Evolutionary conservation across 2,329 filamentous ascomycete species (phyloP), one percentile per base, ranked within the genome.

Genomic region (Aspergillus clavatus): DNA sequence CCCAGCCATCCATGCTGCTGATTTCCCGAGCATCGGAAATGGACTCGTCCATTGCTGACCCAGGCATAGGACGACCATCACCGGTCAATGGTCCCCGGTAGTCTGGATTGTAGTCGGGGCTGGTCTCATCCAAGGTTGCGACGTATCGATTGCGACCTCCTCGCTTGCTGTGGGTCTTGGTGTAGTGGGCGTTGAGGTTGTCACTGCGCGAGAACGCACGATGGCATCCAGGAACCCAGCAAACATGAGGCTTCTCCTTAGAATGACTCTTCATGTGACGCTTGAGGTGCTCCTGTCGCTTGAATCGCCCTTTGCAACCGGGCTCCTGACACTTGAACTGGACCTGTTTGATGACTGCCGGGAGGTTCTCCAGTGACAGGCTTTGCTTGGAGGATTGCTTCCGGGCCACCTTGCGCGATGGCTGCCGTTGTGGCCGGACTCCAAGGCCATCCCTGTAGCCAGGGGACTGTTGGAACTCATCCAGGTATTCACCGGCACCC

Each of bases 281-380:
- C 59, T 74, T 74, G 14, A 75, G 58, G 45, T 76, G 73, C 50
- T 76, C 73, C 47, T 73, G 70, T 38, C 74, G 59, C 59, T 73
- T 72, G 56, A 77, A 77, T 4, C 67, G 67, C 6, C 68, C 68
- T 43, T 65, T 65, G 52, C 72, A 74, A 6, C 68, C 70, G 2
- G 65, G 62, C 38, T 68, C 64, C 31, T 65, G 63, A 60, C 72
- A 70, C 50, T 65, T 62, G 53, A 71, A 68, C 26, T 67, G 65
- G 2, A 73, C 62, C 57, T 69, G 62, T 40, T 66, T 67, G 36
- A 70, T 69, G 35, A 68, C 64, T 0, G 63, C 52, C 0, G 67
- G 67, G 3, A 70, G 45, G 40, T 64, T 67, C 40, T 69, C 67
- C 12, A 69, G 48, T 28, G 58, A 61, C 14, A 69, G 40, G 35